phyloP scores from a whole-genome alignment of 495 filamentous ascomycete species.

The Penicillium odoratum region DNA sequence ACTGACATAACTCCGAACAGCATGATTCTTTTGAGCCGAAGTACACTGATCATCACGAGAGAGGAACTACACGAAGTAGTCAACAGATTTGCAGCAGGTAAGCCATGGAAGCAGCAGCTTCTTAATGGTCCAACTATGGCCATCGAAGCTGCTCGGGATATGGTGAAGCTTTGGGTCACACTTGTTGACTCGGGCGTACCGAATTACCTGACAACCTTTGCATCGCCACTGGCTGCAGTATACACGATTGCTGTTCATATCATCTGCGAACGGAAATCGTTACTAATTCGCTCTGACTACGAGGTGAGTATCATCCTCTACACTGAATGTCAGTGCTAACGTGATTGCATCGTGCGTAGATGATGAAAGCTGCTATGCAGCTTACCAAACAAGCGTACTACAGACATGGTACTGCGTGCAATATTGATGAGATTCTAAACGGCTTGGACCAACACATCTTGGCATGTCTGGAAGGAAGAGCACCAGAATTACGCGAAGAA shows the following conservation, averaged over 20 bases:
- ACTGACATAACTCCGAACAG: too few species aligned
- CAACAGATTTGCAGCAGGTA: conserved; percentile 7
- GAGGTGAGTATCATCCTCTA: conserved; percentile 5
- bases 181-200: conserved; percentile 9
- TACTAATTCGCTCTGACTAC: conserved; percentile 17
- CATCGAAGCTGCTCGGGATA: conserved; percentile 13
- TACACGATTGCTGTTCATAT: conserved; percentile 14
- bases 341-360: neutral
- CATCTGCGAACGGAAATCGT: conserved; percentile 6
- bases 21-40: too few species aligned
- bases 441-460: neutral
- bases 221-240: conserved; percentile 13
- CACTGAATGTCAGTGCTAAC: neutral
- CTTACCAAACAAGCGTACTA: conserved; percentile 10
- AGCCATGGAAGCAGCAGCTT: conserved; percentile 7
- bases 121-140: conserved; percentile 9
- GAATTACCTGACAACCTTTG: conserved; percentile 6
- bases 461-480: neutral
- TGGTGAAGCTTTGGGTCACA: conserved; percentile 12
- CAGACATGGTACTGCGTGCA: conserved; percentile 8
- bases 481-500: too few species aligned
- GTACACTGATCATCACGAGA: too few species aligned
- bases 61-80: conserved; percentile 11
- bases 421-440: conserved; percentile 12
- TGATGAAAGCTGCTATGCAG: conserved; percentile 17